A percentile compares a stretch with the other conserved stretches of the same genome.
phyloP scores from a whole-genome alignment of 1,284 basidiomycete genomes.

The Thecaphora frezii region DNA sequence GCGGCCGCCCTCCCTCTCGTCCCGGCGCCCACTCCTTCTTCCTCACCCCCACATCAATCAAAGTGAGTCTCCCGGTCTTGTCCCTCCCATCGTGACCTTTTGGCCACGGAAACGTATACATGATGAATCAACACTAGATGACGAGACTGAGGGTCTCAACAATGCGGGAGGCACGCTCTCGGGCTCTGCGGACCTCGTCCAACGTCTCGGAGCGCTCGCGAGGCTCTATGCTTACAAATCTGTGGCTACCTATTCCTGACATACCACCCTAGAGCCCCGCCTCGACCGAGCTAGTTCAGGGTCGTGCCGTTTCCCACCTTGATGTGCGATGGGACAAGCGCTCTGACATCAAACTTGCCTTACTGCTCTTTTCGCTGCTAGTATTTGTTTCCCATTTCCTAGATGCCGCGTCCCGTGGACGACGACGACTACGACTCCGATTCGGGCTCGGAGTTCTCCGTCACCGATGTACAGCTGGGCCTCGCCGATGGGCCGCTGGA shows the following conservation, averaged over 20 bases:
- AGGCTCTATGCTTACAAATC: slow-evolving; percentile 46
- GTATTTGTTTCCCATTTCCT: background rate
- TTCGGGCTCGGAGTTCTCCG: slow-evolving; percentile 38
- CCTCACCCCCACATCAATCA: no score
- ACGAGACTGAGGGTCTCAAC: slow-evolving; percentile 49
- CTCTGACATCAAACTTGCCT: no score
- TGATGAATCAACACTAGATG: slow-evolving; percentile 51
- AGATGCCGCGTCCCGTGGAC: slow-evolving; percentile 36
- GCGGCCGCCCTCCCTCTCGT: no score
- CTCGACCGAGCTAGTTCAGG: no score
- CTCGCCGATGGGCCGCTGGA: slow-evolving; percentile 53
- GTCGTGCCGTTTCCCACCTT: no score
- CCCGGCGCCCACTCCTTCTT: no score
- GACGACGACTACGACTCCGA: slow-evolving; percentile 51
- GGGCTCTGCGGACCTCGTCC: background rate
- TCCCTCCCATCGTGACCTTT: no score
- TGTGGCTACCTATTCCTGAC: slow-evolving; percentile 53
- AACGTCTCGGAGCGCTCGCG: slow-evolving; percentile 17
- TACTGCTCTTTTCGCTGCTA: slow-evolving; percentile 6
- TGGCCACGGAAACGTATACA: background rate
- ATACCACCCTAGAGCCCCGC: no score
- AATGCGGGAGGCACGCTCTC: slow-evolving; percentile 32
- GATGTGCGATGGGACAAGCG: no score
- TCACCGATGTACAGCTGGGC: slow-evolving; percentile 49
- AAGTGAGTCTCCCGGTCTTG: no score